Evolutionary conservation across 345 rosid genomes (phyloP).

Genomic region (Gossypioides kirkii): DNA sequence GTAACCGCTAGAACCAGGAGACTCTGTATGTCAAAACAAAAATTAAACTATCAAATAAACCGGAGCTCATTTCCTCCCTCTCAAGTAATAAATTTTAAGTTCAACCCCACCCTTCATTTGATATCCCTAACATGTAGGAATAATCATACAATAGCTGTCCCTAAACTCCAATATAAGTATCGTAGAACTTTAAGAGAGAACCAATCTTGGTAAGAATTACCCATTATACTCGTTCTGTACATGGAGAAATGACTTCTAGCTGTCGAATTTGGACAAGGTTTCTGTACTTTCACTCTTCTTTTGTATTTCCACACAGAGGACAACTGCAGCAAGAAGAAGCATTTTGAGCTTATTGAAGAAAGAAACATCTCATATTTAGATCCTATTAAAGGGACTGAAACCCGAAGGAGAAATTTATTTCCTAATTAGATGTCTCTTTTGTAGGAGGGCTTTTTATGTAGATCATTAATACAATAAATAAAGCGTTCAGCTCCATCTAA

Average conservation of each 20-base stretch:
- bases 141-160: background rate
- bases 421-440: background rate
- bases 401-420: constrained; percentile 8
- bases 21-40: constrained; percentile 33
- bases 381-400: background rate
- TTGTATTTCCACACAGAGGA: constrained; percentile 76
- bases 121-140: background rate
- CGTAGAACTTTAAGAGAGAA: background rate
- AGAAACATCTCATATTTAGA: background rate
- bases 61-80: background rate
- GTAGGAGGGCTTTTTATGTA: background rate
- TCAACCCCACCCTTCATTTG: background rate
- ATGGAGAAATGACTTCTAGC: constrained; percentile 29
- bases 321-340: constrained; percentile 40
- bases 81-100: background rate
- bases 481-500: background rate
- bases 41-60: background rate
- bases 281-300: constrained; percentile 63
- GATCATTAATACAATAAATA: background rate
- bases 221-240: constrained; percentile 35
- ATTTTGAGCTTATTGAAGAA: background rate
- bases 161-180: constrained; percentile 5
- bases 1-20: constrained; percentile 51
- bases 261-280: constrained; percentile 62
- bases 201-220: constrained; percentile 4